Conservation (phyloP, 345 rosid genomes). For the Eucalyptus sp. region DNA sequence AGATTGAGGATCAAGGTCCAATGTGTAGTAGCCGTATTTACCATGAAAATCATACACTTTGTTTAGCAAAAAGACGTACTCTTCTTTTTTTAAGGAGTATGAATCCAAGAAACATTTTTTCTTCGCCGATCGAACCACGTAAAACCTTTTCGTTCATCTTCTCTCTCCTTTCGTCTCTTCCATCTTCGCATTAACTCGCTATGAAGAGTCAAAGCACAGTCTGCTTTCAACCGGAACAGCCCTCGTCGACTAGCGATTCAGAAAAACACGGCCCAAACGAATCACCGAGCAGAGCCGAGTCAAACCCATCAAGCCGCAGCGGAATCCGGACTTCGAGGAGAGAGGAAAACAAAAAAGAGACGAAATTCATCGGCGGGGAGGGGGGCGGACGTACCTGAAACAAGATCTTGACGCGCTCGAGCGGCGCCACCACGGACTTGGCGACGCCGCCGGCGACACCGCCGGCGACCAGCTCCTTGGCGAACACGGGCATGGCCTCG, state of each 20-base stretch:
- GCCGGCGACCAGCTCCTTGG: slow-evolving; percentile 80
- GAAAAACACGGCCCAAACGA: neutral
- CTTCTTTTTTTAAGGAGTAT: neutral
- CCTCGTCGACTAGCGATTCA: neutral
- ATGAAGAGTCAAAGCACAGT: neutral
- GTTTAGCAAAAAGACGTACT: neutral
- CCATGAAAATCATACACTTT: neutral
- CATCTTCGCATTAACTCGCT: neutral
- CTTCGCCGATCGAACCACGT: neutral
- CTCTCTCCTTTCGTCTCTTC: neutral
- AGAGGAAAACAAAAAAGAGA: neutral
- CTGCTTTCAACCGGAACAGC: neutral
- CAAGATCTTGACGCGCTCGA: slow-evolving; percentile 87
- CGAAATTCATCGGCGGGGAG: neutral
- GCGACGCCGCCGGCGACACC: slow-evolving; percentile 90
- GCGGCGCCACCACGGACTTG: slow-evolving; percentile 82
- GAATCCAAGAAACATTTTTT: neutral
- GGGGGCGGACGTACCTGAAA: slow-evolving; percentile 44
- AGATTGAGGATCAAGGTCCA: neutral
- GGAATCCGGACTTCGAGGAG: too few species aligned
- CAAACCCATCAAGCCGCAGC: neutral
- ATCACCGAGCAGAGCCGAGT: neutral
- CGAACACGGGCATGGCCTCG: slow-evolving; percentile 67
- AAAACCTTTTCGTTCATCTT: neutral
- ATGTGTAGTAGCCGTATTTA: neutral